Percentiles rank a stretch among this genome's conserved stretches.
Evolutionary conservation across 1,284 basidiomycete species (phyloP).

Genomic region (Ganoderma boninense): DNA sequence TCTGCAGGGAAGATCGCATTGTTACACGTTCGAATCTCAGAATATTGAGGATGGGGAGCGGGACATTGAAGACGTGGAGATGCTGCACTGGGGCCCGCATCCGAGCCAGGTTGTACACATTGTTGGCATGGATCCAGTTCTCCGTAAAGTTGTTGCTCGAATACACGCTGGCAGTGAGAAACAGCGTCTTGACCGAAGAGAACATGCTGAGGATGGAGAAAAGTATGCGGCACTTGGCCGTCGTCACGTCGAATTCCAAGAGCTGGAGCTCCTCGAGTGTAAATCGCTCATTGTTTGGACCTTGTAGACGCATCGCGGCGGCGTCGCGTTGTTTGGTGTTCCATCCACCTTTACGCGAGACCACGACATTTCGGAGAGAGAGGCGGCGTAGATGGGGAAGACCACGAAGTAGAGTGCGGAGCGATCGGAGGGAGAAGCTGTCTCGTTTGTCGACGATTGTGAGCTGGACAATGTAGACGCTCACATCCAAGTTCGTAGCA

Average conservation of each 20-base stretch:
- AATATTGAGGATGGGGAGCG: background rate
- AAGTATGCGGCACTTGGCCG: background rate
- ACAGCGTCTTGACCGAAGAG: background rate
- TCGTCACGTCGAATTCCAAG: background rate
- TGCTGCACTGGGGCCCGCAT: background rate
- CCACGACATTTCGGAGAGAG: background rate
- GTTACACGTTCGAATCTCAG: no score
- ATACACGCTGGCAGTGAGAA: background rate
- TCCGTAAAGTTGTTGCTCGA: no score
- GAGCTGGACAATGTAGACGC: background rate
- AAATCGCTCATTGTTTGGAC: background rate
- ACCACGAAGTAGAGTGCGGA: background rate
- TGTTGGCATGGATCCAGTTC: no score
- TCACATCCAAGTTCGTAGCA: background rate
- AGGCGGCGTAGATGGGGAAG: background rate
- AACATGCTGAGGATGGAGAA: background rate
- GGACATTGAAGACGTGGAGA: background rate
- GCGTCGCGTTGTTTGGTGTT: no score
- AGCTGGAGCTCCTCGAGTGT: background rate
- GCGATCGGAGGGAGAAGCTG: background rate
- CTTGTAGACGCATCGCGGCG: no score
- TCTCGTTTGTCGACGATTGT: background rate
- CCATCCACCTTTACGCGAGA: no score
- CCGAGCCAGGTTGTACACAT: no score
- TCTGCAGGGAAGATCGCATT: background rate